A percentile compares a stretch with the other conserved stretches of the same genome.
phyloP scores from a whole-genome alignment of 2,329 filamentous ascomycete species.

The Aspergillus sp. region DNA sequence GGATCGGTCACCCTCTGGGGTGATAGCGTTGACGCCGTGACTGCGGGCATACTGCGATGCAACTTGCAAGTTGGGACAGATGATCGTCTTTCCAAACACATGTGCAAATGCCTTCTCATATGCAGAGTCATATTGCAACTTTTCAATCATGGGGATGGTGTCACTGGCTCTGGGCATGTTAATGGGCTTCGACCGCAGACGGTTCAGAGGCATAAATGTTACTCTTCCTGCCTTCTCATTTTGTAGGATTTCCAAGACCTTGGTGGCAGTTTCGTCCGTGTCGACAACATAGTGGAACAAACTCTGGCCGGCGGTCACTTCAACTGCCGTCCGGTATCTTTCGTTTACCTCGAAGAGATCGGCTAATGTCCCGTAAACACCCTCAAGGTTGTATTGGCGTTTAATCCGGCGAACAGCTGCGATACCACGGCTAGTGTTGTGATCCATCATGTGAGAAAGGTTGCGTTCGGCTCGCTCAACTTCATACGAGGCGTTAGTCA shows the following conservation, averaged over 20 bases:
- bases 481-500: conserved; percentile 68
- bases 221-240: conserved; percentile 75
- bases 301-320: conserved; percentile 86
- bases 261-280: conserved; percentile 77
- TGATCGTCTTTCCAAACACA: conserved; percentile 90
- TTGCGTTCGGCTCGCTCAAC: conserved; percentile 69
- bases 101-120: conserved; percentile 87
- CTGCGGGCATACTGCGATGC: conserved; percentile 87
- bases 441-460: conserved; percentile 80
- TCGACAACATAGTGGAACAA: conserved; percentile 96
- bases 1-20: conserved; percentile 85
- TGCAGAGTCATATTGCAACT: conserved; percentile 67
- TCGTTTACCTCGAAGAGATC: conserved; percentile 86
- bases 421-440: conserved; percentile 76
- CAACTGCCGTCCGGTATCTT: conserved; percentile 77
- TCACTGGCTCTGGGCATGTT: conserved; percentile 82
- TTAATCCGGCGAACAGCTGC: conserved; percentile 81
- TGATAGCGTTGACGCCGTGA: conserved; percentile 87
- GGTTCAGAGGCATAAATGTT: conserved; percentile 89
- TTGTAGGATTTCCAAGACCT: conserved; percentile 71
- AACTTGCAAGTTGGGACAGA: conserved; percentile 82
- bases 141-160: conserved; percentile 78
- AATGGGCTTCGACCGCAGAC: conserved; percentile 61
- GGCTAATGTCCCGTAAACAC: conserved; percentile 85
- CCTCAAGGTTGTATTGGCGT: conserved; percentile 68